Evolutionary conservation across 2,329 filamentous ascomycete genomes (phyloP), one percentile per base, ranked within the genome.

Genomic region (Xylariales sp.): DNA sequence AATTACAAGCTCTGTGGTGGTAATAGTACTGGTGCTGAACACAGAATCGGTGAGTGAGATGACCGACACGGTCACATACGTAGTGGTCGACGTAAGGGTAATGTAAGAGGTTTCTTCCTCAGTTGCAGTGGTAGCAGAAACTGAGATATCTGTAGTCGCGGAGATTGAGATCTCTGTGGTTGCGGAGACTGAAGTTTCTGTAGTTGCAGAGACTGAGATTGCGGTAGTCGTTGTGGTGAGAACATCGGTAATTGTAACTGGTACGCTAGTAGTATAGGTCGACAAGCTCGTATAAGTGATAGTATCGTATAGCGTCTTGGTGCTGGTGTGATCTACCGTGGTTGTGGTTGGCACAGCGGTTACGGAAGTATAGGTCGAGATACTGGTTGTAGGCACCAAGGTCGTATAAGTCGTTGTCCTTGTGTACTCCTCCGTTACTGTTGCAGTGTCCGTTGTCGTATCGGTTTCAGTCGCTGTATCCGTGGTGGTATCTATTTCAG

Each of bases 21-120:
- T 36, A 11, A 42, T 28, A 15, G 39, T 42, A 20, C 15, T 36
- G 21, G 38, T 58, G 52, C 40, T 54, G 45, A 49, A 54, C 29
- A 53, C 50, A 10, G 57, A 58, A 36, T 58, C 53, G n/a, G 56
- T 59, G 15, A 59, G 37, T 11, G 51, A 47, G 29, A 53, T 51
- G 34, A 53, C 53, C 4, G 54, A 55, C 16, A 46, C 42, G 3
- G 55, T 58, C 11, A 55, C 38, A 31, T 54, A 56, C 8, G 55
- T 58, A 6, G 51, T 53, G 11, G 53, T 59, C 12, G 45, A 46
- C n/a, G 46, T 50, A 3, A 52, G 34, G 9, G 57, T 59, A 22
- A 59, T 45, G 15, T 53, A 50, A 11, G 38, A 32, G 15, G 38
- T 40, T 14, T 33, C 28, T n/a, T 14, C 14, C 12, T 54, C 51